Evolutionary conservation across 768 basidiomycete genomes (phyloP), one percentile per base, ranked within the genome.

Genomic region (Pluteus cervinus): DNA sequence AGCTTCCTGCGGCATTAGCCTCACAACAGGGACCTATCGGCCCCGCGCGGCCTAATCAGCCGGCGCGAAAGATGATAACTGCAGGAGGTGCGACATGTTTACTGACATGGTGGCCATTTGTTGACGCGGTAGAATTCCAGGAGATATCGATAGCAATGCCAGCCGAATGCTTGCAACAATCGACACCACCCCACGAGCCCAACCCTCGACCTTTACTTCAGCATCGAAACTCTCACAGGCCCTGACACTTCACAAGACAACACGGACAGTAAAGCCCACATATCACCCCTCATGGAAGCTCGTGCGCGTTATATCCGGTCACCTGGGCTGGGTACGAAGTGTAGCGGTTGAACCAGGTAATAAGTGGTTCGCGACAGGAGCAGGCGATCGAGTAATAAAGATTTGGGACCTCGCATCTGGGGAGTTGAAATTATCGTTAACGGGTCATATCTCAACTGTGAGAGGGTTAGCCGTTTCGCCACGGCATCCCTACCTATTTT

Each of bases 381-480:
- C 96, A 0, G 96, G 96, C 3, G 96, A 98, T 61, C 78, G 96
- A 16, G 93, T 99, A 23, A 86, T 99, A 56, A 98, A 99, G 68
- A 91, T 99, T 7, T 98, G 96, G 96, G 93, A 99, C 57, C 56
- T 99, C 49, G 96, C 96, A 7, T 86, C 83, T 2, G 96, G 96
- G n/a, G 93, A 97, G 61, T 68, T 98, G 52, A 96, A 91, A 58
- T 65, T 99, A n/a, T 91, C 87, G 15, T 63, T 99, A 47, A 99
- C 96, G 10, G 96, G 96, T 3, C 96, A 99, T 54, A 99, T 99
- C 28, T 91, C 87, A 15, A 97, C 96, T 2, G 93, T 99, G 11
- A 73, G 96, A 24, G 96, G 96, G 0, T 60, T 99, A 32, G 96
- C 89, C 3, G 92, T 99, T 18, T 92, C 89, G 0, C 66, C 84